These are phyloP conservation scores for Pleurotus eryngii DNA, from an alignment of 768 basidiomycete species.

Conservation along the genomic window DNA sequence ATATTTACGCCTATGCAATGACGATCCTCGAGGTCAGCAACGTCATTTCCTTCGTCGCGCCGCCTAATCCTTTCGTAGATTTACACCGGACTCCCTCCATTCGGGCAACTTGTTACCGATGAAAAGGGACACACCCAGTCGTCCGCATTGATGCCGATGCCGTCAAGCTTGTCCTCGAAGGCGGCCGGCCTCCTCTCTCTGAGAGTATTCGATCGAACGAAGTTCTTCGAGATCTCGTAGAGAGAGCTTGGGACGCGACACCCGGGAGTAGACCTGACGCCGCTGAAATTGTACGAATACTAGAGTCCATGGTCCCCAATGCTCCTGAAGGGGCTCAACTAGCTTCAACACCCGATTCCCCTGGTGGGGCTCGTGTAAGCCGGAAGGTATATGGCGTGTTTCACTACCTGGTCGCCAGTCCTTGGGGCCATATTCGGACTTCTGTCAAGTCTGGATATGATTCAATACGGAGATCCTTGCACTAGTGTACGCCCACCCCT, in stretches of 20 bases:
- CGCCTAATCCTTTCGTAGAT: constrained; percentile 11
- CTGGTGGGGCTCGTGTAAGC: background rate
- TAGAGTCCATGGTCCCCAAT: background rate
- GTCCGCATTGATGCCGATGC: constrained; percentile 17
- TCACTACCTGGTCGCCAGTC: background rate
- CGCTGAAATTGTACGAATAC: background rate
- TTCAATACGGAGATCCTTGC: background rate
- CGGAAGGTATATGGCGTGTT: background rate
- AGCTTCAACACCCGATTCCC: background rate
- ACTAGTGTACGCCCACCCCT: background rate
- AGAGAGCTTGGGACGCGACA: constrained; percentile 14
- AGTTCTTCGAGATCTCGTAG: constrained; percentile 7
- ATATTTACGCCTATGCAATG: constrained; percentile 26
- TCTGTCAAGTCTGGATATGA: background rate
- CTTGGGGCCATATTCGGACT: background rate
- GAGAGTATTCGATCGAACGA: constrained; percentile 3
- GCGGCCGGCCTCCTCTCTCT: constrained; percentile 16
- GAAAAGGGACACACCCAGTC: background rate
- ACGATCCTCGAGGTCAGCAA: constrained; percentile 18
- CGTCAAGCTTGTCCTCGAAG: constrained; percentile 18
- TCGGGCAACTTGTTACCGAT: constrained; percentile 5
- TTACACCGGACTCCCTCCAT: constrained; percentile 16
- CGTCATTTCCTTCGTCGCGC: background rate
- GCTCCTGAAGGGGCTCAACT: background rate
- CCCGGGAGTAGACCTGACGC: constrained; percentile 13